Evolutionary conservation across 2,329 filamentous ascomycete genomes (phyloP).

Genomic region (Aurifilum marmelostoma): DNA sequence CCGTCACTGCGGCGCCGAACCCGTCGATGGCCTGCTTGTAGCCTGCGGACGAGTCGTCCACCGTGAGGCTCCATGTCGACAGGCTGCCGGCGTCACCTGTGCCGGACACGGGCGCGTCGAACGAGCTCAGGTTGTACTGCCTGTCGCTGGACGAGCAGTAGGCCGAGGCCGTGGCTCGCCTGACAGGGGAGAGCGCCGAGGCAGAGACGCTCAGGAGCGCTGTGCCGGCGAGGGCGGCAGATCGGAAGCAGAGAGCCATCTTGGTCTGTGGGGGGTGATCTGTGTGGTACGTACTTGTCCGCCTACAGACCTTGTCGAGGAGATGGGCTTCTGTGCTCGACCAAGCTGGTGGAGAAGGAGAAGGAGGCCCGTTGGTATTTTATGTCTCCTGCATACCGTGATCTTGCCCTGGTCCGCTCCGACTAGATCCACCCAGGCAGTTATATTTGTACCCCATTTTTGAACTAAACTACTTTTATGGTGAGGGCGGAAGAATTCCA

Average conservation of each 20-base stretch:
- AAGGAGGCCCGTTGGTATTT: not conserved
- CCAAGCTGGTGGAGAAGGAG: not conserved
- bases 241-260: slow-evolving; percentile 21
- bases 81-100: slow-evolving; percentile 36
- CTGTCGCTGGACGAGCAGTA: slow-evolving; percentile 43
- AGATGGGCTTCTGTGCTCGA: not conserved
- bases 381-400: not conserved
- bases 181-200: slow-evolving; percentile 24
- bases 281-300: not conserved
- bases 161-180: slow-evolving; percentile 34
- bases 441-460: not conserved
- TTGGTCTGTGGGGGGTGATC: not conserved
- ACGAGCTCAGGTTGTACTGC: slow-evolving; percentile 40
- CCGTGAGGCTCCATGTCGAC: slow-evolving; percentile 43
- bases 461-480: too few species aligned
- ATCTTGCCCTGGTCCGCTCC: not conserved
- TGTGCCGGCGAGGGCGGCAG: slow-evolving; percentile 12
- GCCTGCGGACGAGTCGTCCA: slow-evolving; percentile 44
- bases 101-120: slow-evolving; percentile 41
- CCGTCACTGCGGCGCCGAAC: slow-evolving; percentile 48
- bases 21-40: slow-evolving; percentile 45
- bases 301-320: not conserved
- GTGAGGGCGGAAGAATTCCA: too few species aligned
- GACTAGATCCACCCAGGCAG: not conserved
- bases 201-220: slow-evolving; percentile 19